Conservation (phyloP, 106 monocot species). For the Amphibolis antarctica region DNA sequence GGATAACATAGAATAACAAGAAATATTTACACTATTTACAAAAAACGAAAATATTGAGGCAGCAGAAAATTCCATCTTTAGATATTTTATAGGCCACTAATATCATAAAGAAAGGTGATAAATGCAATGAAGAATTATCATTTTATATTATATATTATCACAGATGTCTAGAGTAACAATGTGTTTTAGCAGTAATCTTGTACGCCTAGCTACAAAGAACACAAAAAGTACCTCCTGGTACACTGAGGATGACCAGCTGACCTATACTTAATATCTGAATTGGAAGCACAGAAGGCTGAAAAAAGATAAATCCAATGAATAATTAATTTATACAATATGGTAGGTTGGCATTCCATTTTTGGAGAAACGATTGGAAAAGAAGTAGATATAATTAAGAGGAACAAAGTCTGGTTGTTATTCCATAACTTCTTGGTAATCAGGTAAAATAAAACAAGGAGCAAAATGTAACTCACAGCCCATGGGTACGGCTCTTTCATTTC, state of each 20-base stretch:
- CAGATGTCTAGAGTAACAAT: too few species aligned
- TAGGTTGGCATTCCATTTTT: not conserved
- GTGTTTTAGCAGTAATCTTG: too few species aligned
- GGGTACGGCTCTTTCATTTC: conserved; percentile 83
- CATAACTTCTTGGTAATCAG: not conserved
- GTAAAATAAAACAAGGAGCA: not conserved
- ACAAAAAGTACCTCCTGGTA: conserved; percentile 65
- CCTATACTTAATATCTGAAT: conserved; percentile 81
- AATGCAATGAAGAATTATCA: too few species aligned
- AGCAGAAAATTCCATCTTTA: too few species aligned
- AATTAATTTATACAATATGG: not conserved
- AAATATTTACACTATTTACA: not conserved
- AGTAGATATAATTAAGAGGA: not conserved
- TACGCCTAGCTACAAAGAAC: not conserved
- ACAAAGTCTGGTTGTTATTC: not conserved
- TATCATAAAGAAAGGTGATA: too few species aligned
- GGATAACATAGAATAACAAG: conserved; percentile 1
- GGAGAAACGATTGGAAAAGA: not conserved
- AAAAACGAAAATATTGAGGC: too few species aligned
- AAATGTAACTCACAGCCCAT: conserved; percentile 60
- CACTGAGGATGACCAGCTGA: conserved; percentile 71
- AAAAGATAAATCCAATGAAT: conserved; percentile 3
- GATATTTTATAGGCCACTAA: too few species aligned
- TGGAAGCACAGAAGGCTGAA: conserved; percentile 88
- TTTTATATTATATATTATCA: too few species aligned